A percentile compares a stretch with the other conserved stretches of the same genome.
Conservation (phyloP, 768 basidiomycete genomes). For the Phallus indusiatus region DNA sequence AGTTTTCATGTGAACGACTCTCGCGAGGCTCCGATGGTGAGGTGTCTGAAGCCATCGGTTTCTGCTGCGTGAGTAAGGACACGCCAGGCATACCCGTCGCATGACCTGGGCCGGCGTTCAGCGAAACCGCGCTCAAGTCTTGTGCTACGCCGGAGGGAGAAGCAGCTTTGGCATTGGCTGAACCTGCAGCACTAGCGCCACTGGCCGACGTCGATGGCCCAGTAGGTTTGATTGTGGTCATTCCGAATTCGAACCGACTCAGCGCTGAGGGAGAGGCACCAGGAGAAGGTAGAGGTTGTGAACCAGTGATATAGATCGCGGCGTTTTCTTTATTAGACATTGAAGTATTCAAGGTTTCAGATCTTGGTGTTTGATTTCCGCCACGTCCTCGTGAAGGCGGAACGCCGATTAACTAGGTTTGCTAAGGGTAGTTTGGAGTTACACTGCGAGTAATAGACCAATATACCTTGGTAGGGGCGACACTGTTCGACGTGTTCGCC, state of each 20-base stretch:
- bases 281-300: conserved; percentile 86
- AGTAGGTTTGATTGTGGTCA: conserved; percentile 73
- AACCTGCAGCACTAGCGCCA: conserved; percentile 28
- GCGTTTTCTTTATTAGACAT: conserved; percentile 12
- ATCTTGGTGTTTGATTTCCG: conserved; percentile 90
- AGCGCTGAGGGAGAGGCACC: conserved; percentile 50
- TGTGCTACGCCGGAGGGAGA: conserved; percentile 36
- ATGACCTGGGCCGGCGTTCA: conserved; percentile 24
- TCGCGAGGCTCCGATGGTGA: conserved; percentile 13
- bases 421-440: not conserved
- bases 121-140: conserved; percentile 38
- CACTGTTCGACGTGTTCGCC: conserved; percentile 38
- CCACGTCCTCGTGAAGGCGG: conserved; percentile 89
- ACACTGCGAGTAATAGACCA: not conserved
- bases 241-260: conserved; percentile 85
- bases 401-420: conserved; percentile 71
- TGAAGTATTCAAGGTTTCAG: conserved; percentile 35
- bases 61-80: conserved; percentile 67
- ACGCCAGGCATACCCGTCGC: conserved; percentile 36
- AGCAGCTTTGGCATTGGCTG: conserved; percentile 19
- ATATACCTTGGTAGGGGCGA: conserved; percentile 26
- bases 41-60: conserved; percentile 26
- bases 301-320: conserved; percentile 74
- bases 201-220: conserved; percentile 21
- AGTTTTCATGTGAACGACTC: conserved; percentile 18